These are phyloP conservation scores for Stachybotrys echinatus DNA, from an alignment of 2,329 filamentous ascomycete species.

Conservation along the genomic window DNA sequence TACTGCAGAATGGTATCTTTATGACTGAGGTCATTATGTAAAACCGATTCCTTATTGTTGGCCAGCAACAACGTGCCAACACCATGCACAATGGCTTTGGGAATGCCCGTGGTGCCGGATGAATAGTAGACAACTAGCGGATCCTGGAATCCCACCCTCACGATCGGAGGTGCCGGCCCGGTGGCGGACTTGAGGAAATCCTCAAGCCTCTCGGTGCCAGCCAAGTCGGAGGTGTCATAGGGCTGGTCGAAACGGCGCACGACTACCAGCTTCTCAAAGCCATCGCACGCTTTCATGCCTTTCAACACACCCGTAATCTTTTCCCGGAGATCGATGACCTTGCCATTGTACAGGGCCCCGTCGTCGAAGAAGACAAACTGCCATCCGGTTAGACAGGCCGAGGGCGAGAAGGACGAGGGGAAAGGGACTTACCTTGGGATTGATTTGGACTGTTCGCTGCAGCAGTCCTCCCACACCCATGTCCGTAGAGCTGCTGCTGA, in stretches of 20 bases:
- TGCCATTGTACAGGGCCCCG: slow-evolving; percentile 73
- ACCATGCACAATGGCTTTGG: slow-evolving; percentile 82
- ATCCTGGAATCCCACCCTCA: slow-evolving; percentile 62
- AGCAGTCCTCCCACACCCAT: slow-evolving; percentile 77
- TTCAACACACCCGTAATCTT: slow-evolving; percentile 69
- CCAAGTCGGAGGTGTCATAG: slow-evolving; percentile 51
- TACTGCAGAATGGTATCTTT: slow-evolving; percentile 46
- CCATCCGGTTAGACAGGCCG: slow-evolving; percentile 1
- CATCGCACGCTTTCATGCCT: slow-evolving; percentile 55
- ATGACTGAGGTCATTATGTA: slow-evolving; percentile 38
- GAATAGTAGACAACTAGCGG: slow-evolving; percentile 76
- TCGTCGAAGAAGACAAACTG: slow-evolving; percentile 80
- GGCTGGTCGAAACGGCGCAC: slow-evolving; percentile 61
- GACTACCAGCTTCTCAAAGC: slow-evolving; percentile 60
- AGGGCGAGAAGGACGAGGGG: not conserved
- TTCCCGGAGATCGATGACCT: slow-evolving; percentile 61
- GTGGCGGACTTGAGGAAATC: slow-evolving; percentile 34
- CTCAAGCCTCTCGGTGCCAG: slow-evolving; percentile 38
- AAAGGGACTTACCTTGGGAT: slow-evolving; percentile 50
- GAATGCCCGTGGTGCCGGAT: slow-evolving; percentile 75
- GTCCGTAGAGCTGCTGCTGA: slow-evolving; percentile 73
- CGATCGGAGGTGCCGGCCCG: slow-evolving; percentile 35
- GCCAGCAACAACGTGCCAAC: slow-evolving; percentile 58
- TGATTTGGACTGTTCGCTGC: slow-evolving; percentile 68
- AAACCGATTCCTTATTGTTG: slow-evolving; percentile 50